A percentile compares a stretch with the other conserved stretches of the same genome.
Conservation (phyloP, 75 land plant genomes). For the Adiantum capillusveneris region DNA sequence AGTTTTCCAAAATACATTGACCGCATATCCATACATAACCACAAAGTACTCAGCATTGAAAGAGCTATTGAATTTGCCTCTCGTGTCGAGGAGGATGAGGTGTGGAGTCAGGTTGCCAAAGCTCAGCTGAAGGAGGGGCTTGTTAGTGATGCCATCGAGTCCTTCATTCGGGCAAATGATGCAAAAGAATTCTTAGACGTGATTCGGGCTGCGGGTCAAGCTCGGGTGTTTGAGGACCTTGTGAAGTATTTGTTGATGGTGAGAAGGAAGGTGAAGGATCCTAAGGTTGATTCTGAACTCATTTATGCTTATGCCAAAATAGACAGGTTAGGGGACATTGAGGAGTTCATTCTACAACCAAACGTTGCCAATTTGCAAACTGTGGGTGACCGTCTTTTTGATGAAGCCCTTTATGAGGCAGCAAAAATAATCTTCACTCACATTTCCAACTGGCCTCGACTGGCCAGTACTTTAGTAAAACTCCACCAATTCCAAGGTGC, state of each 20-base stretch:
- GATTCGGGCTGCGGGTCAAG: constrained; percentile 65
- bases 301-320: constrained; percentile 97
- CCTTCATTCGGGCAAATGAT: constrained; percentile 94
- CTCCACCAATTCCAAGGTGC: constrained; percentile 89
- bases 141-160: constrained; percentile 97
- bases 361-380: constrained; percentile 95
- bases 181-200: constrained; percentile 84
- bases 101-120: constrained; percentile 97
- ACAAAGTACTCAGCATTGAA: constrained; percentile 75
- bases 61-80: constrained; percentile 95
- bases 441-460: constrained; percentile 94
- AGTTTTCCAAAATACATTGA: no score
- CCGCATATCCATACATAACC: no score
- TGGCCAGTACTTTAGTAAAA: constrained; percentile 83
- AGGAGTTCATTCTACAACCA: constrained; percentile 93
- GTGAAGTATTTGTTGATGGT: constrained; percentile 92
- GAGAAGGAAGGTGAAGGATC: constrained; percentile 82
- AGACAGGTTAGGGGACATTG: constrained; percentile 83
- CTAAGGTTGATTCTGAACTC: constrained; percentile 93
- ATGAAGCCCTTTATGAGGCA: constrained; percentile 88
- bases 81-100: constrained; percentile 97
- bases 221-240: constrained; percentile 70
- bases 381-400: constrained; percentile 94
- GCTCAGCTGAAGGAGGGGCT: constrained; percentile 91
- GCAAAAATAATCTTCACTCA: constrained; percentile 89